Conservation (phyloP, 1,139 yeast species). For the Geotrichum cucujoidarum region DNA sequence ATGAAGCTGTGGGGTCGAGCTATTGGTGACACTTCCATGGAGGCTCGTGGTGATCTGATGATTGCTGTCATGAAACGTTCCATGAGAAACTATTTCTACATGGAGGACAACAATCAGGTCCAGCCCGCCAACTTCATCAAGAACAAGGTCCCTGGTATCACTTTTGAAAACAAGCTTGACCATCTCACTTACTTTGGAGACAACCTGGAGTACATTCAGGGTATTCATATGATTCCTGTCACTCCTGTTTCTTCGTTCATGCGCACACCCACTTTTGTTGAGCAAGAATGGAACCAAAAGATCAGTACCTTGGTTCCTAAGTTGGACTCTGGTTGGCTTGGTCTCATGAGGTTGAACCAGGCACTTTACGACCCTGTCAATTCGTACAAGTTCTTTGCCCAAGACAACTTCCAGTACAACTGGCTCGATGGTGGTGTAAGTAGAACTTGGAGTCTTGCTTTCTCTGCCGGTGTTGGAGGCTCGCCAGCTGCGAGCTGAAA, state of each 20-base stretch:
- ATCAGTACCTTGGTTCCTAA: conserved; percentile 48
- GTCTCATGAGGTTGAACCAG: conserved; percentile 70
- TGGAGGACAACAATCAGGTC: conserved; percentile 51
- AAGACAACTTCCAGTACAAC: conserved; percentile 40
- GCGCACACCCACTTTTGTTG: conserved; percentile 62
- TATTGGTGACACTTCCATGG: conserved; percentile 67
- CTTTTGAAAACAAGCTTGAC: conserved; percentile 80
- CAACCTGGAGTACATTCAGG: conserved; percentile 77
- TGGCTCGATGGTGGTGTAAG: conserved; percentile 87
- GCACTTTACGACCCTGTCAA: conserved; percentile 67
- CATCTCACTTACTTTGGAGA: conserved; percentile 88
- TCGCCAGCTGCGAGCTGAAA: conserved; percentile 37
- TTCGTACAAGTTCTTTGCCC: conserved; percentile 65
- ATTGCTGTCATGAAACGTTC: conserved; percentile 59
- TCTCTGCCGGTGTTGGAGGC: conserved; percentile 55
- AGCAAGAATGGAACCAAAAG: conserved; percentile 71
- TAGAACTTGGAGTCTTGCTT: conserved; percentile 83
- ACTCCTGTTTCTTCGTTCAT: conserved; percentile 80
- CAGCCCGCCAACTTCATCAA: conserved; percentile 54
- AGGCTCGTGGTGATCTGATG: conserved; percentile 72
- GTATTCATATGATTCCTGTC: conserved; percentile 90
- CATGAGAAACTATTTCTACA: conserved; percentile 58
- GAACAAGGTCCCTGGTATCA: conserved; percentile 71
- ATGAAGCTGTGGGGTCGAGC: conserved; percentile 78
- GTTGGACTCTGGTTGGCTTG: conserved; percentile 81